These are phyloP conservation scores for Geotrichum siamense DNA, from an alignment of 1,139 yeast genomes.

Conservation along the genomic window DNA sequence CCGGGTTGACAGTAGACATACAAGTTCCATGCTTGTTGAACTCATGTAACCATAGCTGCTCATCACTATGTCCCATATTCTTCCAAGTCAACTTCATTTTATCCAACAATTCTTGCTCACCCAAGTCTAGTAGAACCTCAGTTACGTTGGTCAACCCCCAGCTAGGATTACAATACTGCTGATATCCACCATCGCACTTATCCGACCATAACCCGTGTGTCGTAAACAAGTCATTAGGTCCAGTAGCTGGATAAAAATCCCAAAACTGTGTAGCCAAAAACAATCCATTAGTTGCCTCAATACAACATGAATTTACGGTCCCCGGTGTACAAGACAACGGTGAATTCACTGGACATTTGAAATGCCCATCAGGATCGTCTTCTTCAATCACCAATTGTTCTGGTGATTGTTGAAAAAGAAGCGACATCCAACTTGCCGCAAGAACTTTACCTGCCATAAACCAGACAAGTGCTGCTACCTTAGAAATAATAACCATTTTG, in stretches of 20 bases:
- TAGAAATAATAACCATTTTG: no score
- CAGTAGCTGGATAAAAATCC: conserved; percentile 83
- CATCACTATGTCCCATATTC: conserved; percentile 68
- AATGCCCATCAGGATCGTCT: no score
- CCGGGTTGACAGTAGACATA: conserved; percentile 67
- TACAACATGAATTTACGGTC: conserved; percentile 56
- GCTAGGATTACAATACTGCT: conserved; percentile 65
- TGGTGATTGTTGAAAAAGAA: no score
- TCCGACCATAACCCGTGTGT: conserved; percentile 86
- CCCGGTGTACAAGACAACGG: conserved; percentile 56
- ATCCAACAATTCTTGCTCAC: conserved; percentile 48
- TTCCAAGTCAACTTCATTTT: conserved; percentile 68
- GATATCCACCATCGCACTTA: conserved; percentile 65
- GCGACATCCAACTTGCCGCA: no score
- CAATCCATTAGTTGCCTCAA: conserved; percentile 83
- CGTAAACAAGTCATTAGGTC: conserved; percentile 72
- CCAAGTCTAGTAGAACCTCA: conserved; percentile 43
- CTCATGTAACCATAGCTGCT: conserved; percentile 82
- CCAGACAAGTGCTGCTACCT: no score
- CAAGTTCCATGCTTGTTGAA: conserved; percentile 95
- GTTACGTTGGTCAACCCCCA: conserved; percentile 52
- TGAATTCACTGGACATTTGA: conserved; percentile 52
- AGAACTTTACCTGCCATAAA: no score
- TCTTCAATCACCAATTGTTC: no score
- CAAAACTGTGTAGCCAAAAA: conserved; percentile 86